Conservation (phyloP, 164 flowering plant genomes). For the Umbellularia californica region DNA sequence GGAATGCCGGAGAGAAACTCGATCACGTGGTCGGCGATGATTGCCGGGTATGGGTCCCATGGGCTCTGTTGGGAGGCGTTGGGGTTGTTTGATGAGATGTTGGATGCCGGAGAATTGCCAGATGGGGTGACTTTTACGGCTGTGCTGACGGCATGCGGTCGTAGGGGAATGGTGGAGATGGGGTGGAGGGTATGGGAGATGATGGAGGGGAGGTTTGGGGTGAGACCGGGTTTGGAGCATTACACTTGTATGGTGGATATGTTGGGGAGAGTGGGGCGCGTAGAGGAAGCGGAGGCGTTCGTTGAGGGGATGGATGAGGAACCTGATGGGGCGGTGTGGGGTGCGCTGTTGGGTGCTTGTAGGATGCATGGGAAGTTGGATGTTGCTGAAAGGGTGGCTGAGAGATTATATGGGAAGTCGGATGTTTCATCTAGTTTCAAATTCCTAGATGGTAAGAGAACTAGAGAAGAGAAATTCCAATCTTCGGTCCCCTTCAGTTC, state of each 20-base stretch:
- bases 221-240: slow-evolving; percentile 14
- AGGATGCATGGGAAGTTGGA: slow-evolving; percentile 10
- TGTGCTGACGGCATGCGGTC: slow-evolving; percentile 14
- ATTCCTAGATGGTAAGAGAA: too few relatives aligned
- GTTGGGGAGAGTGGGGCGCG: slow-evolving; percentile 10
- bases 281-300: slow-evolving; percentile 15
- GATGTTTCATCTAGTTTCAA: too few relatives aligned
- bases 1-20: slow-evolving; percentile 9
- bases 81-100: slow-evolving; percentile 13
- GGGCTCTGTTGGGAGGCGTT: slow-evolving; percentile 9
- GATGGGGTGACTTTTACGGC: slow-evolving; percentile 10
- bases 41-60: slow-evolving; percentile 10
- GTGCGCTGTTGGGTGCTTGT: slow-evolving; percentile 11
- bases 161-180: slow-evolving; percentile 9
- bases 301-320: slow-evolving; percentile 7
- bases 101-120: slow-evolving; percentile 9
- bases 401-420: not conserved
- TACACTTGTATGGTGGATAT: slow-evolving; percentile 19
- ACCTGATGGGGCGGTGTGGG: slow-evolving; percentile 14
- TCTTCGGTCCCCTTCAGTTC: too few relatives aligned
- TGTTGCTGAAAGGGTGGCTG: slow-evolving; percentile 7
- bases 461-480: too few relatives aligned
- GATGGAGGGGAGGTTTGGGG: slow-evolving; percentile 13
- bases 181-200: slow-evolving; percentile 8
- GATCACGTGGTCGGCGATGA: slow-evolving; percentile 15